These are phyloP conservation scores for Chrysanthemum makinoi DNA, from an alignment of 129 eudicot genomes.

Conservation along the genomic window DNA sequence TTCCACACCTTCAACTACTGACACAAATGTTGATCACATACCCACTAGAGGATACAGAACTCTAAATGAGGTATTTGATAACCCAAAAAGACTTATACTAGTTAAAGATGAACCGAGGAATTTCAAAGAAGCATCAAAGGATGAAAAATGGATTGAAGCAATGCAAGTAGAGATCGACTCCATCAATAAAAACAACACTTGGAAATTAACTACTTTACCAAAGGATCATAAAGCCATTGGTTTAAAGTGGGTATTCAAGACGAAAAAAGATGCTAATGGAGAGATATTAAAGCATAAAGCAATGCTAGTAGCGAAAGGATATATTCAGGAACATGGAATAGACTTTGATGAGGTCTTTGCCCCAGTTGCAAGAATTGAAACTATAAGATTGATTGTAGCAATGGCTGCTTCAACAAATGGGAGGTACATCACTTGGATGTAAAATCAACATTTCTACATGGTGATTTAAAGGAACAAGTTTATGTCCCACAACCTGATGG, in stretches of 20 bases:
- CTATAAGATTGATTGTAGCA: background rate
- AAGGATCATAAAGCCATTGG: background rate
- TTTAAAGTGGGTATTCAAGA: background rate
- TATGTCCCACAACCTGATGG: too few relatives aligned
- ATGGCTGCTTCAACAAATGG: background rate
- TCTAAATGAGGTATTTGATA: too few relatives aligned
- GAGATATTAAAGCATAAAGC: background rate
- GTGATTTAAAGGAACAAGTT: too few relatives aligned
- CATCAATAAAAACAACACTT: background rate
- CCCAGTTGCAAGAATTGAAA: background rate
- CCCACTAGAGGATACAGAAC: too few relatives aligned
- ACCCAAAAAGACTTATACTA: too few relatives aligned
- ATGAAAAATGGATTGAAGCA: too few relatives aligned
- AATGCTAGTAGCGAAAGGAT: background rate
- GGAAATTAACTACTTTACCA: background rate
- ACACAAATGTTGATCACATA: too few relatives aligned
- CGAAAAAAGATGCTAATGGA: background rate
- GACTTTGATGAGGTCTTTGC: background rate
- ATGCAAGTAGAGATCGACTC: background rate
- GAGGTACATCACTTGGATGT: too few relatives aligned
- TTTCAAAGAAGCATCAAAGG: too few relatives aligned
- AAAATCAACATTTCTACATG: too few relatives aligned
- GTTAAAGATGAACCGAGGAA: too few relatives aligned
- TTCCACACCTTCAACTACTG: too few relatives aligned
- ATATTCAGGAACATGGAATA: background rate